Percentiles rank a stretch among this genome's conserved stretches.
Conservation (phyloP, 345 rosid genomes). For the Populus nigra region DNA sequence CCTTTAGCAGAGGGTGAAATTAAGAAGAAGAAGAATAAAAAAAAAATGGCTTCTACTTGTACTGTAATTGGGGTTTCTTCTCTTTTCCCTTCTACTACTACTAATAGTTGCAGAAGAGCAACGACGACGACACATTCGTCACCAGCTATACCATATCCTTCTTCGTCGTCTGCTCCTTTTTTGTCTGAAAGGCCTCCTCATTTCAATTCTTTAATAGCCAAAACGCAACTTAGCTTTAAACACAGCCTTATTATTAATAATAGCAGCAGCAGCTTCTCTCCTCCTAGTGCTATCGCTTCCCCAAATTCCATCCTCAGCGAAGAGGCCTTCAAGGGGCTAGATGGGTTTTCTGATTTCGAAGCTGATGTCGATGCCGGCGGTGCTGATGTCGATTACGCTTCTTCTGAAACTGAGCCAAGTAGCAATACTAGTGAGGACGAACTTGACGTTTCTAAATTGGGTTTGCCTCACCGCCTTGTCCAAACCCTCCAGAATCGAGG, state of each 20-base stretch:
- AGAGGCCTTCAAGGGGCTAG: conserved; percentile 77
- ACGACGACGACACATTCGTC: background rate
- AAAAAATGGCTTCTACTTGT: conserved; percentile 19
- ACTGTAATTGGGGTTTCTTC: conserved; percentile 25
- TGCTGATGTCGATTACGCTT: conserved; percentile 19
- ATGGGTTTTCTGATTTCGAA: conserved; percentile 31
- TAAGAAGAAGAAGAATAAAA: background rate
- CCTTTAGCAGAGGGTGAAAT: background rate
- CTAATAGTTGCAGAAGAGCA: background rate
- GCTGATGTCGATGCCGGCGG: conserved; percentile 23
- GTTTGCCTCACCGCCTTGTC: conserved; percentile 71
- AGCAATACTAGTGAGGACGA: conserved; percentile 38
- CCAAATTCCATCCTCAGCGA: conserved; percentile 84
- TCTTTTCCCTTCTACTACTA: conserved; percentile 14
- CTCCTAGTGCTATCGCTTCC: conserved; percentile 65
- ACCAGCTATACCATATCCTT: background rate
- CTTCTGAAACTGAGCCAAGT: conserved; percentile 12
- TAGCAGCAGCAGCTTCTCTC: background rate
- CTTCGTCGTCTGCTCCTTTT: background rate
- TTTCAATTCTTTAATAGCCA: conserved; percentile 23
- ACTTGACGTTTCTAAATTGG: conserved; percentile 65
- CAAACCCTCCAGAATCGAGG: conserved; percentile 75
- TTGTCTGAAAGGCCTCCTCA: conserved; percentile 9
- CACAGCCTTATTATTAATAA: conserved; percentile 29
- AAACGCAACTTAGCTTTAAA: background rate